A percentile compares a stretch with the other conserved stretches of the same genome.
Evolutionary conservation across 2,329 filamentous ascomycete species (phyloP).

Genomic region (Cladophialophora exuberans): DNA sequence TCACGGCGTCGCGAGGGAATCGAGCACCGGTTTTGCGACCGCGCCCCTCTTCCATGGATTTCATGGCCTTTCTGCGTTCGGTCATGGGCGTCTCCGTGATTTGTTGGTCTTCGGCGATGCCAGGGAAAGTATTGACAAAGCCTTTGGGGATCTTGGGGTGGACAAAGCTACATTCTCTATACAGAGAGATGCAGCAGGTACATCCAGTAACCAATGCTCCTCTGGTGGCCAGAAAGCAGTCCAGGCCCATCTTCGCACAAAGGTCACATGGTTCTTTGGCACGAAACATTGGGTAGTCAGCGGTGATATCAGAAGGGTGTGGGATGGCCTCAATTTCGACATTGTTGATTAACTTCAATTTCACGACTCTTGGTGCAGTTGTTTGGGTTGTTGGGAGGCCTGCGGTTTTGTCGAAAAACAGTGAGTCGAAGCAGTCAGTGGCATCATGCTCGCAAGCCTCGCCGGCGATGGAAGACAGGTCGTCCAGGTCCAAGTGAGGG

Average conservation of each 20-base stretch:
- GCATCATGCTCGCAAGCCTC: conserved; percentile 45
- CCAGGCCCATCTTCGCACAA: conserved; percentile 49
- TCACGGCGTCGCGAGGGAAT: conserved; percentile 79
- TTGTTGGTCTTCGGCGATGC: conserved; percentile 45
- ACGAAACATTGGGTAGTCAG: conserved; percentile 48
- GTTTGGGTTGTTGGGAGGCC: conserved; percentile 41
- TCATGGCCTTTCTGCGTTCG: conserved; percentile 43
- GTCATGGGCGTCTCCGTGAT: conserved; percentile 41
- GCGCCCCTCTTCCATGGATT: conserved; percentile 45
- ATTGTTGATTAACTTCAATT: conserved; percentile 34
- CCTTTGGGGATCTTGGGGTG: conserved; percentile 46
- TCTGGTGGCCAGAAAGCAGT: conserved; percentile 51
- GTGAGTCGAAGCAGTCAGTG: conserved; percentile 43
- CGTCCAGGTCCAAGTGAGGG: conserved; percentile 41
- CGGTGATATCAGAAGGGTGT: conserved; percentile 30
- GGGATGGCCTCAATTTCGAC: conserved; percentile 33
- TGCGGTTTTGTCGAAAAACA: conserved; percentile 47
- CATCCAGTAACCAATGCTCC: conserved; percentile 50
- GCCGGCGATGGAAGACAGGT: conserved; percentile 43
- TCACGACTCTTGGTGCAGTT: conserved; percentile 32
- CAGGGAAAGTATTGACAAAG: conserved; percentile 49
- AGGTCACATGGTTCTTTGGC: conserved; percentile 51
- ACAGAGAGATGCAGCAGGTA: conserved; percentile 53
- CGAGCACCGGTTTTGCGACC: conserved; percentile 70
- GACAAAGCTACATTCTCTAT: conserved; percentile 52